Conservation (phyloP, 2,329 filamentous ascomycete species). For the Trichoderma guizhouense region DNA sequence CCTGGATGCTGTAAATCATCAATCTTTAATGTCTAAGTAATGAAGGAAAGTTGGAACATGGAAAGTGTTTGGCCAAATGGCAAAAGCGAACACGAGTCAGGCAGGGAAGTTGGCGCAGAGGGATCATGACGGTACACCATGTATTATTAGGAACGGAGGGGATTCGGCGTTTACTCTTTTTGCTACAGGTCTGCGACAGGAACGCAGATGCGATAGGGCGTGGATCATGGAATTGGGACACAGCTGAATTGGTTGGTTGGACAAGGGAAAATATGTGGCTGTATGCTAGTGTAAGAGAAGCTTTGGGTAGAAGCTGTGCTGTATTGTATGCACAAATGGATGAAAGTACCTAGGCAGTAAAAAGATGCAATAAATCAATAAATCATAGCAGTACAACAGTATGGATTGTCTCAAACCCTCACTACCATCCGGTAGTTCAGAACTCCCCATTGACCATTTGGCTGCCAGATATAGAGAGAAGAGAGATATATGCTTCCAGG, state of each 20-base stretch:
- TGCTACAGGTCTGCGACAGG: background rate
- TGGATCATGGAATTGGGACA: background rate
- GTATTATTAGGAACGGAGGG: background rate
- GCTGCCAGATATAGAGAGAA: background rate
- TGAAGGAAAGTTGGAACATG: background rate
- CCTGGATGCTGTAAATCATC: background rate
- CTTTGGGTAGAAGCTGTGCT: background rate
- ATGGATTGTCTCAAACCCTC: background rate
- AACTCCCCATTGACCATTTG: background rate
- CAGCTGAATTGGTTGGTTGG: background rate
- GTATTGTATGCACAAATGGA: background rate
- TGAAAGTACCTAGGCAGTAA: background rate
- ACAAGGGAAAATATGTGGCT: background rate
- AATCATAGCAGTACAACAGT: background rate
- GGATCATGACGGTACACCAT: background rate
- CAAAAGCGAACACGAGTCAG: background rate
- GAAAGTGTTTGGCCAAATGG: background rate
- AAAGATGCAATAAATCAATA: background rate
- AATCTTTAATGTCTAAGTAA: constrained; percentile 8
- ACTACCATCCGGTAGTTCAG: background rate
- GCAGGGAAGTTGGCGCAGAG: no score
- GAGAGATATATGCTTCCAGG: no score
- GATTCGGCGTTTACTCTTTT: background rate
- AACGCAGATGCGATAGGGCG: background rate
- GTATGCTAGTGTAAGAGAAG: background rate